Evolutionary conservation across 2,329 filamentous ascomycete species (phyloP).

Genomic region (Thelonectria rubi): DNA sequence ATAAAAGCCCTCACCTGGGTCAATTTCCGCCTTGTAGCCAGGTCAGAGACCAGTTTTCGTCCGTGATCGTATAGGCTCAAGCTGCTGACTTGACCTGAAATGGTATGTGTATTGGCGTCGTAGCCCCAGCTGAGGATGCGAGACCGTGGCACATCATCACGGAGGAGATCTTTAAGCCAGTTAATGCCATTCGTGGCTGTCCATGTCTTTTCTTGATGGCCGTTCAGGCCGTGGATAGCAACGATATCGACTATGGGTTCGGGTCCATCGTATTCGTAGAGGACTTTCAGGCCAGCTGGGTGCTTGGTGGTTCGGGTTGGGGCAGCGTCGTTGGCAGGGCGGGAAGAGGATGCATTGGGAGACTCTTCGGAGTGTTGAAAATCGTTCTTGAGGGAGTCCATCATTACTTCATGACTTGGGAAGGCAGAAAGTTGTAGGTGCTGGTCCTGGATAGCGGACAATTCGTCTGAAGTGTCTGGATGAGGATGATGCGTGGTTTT

Average conservation of each 20-base stretch:
- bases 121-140: background rate
- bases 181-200: background rate
- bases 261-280: background rate
- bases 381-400: too few relatives aligned
- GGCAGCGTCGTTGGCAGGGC: too few relatives aligned
- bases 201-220: slow-evolving; percentile 1
- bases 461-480: too few relatives aligned
- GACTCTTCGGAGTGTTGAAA: too few relatives aligned
- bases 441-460: too few relatives aligned
- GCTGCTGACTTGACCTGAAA: background rate
- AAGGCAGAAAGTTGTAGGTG: too few relatives aligned
- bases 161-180: background rate
- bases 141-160: background rate
- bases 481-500: too few relatives aligned
- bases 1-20: background rate
- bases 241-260: background rate
- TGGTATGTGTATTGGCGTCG: background rate
- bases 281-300: background rate
- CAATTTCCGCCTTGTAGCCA: background rate
- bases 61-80: background rate
- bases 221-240: slow-evolving; percentile 3
- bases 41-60: background rate
- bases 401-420: too few relatives aligned
- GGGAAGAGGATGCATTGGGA: too few relatives aligned
- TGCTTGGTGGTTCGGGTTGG: too few relatives aligned